Conservation (phyloP, 495 filamentous ascomycete genomes). For the Copromyces sp. region DNA sequence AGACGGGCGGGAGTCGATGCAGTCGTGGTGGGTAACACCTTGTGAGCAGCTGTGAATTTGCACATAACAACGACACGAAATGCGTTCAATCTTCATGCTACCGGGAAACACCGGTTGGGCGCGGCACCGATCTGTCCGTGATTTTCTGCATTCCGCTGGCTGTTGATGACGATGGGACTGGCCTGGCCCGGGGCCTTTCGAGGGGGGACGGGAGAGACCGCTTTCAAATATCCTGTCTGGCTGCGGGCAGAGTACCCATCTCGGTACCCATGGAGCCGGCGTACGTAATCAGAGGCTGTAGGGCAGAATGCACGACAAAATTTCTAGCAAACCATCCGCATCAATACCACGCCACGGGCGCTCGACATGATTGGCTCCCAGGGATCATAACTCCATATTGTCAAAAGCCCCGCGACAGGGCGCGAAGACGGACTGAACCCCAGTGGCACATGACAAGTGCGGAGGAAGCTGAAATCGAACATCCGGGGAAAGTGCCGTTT, state of each 20-base stretch:
- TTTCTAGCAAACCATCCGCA: slow-evolving; percentile 7
- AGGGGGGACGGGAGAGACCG: background rate
- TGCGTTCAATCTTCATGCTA: background rate
- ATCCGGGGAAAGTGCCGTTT: slow-evolving; percentile 16
- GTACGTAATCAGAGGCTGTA: background rate
- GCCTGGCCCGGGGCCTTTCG: background rate
- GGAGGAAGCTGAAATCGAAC: slow-evolving; percentile 6
- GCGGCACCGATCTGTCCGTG: background rate
- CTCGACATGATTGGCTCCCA: slow-evolving; percentile 9
- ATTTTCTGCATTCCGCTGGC: background rate
- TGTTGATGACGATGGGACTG: background rate
- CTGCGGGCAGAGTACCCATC: background rate
- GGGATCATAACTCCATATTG: slow-evolving; percentile 3
- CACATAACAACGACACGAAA: background rate
- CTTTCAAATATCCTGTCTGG: background rate
- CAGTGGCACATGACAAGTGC: slow-evolving; percentile 12
- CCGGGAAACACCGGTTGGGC: background rate
- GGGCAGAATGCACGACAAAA: background rate
- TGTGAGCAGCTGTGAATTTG: background rate
- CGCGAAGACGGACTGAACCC: slow-evolving; percentile 11
- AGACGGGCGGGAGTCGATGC: background rate
- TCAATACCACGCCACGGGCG: slow-evolving; percentile 2
- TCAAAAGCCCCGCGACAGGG: slow-evolving; percentile 7
- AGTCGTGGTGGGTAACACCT: background rate
- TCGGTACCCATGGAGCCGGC: background rate